phyloP scores from a whole-genome alignment of 805 yeast species.

The Lachancea kluyveri region DNA sequence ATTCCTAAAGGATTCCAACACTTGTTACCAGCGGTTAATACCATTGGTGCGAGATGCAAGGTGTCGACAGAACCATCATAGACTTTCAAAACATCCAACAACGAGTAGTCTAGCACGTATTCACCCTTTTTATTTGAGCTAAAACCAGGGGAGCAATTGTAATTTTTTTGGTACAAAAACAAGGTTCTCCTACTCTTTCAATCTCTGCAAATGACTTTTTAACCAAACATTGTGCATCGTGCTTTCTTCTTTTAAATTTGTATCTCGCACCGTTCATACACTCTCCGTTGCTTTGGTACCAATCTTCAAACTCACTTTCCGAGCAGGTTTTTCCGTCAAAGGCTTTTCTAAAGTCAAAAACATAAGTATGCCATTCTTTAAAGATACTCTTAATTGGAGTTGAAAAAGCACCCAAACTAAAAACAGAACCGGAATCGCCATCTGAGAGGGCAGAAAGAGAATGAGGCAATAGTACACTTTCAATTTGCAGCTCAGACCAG shows the following conservation, averaged over 20 bases:
- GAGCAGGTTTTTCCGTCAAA: constrained; percentile 40
- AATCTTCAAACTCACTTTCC: constrained; percentile 54
- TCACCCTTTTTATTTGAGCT: constrained; percentile 31
- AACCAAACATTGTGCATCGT: constrained; percentile 51
- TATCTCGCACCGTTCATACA: constrained; percentile 71
- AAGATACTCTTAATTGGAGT: no score
- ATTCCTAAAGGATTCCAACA: constrained; percentile 22
- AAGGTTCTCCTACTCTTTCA: constrained; percentile 42
- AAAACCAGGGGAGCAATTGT: constrained; percentile 62
- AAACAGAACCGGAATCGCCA: constrained; percentile 63
- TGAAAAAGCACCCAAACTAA: no score
- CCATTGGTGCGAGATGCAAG: constrained; percentile 14
- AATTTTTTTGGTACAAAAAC: constrained; percentile 63
- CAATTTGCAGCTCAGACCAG: constrained; percentile 52
- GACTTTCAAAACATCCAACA: constrained; percentile 13
- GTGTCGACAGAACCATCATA: constrained; percentile 14
- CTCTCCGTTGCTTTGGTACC: constrained; percentile 35
- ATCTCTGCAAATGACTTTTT: constrained; percentile 34
- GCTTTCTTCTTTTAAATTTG: constrained; percentile 56
- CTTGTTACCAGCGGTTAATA: constrained; percentile 12
- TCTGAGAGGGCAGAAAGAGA: constrained; percentile 45
- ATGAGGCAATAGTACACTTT: constrained; percentile 35
- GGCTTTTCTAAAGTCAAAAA: constrained; percentile 52
- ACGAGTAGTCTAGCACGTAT: constrained; percentile 40
- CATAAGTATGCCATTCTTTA: constrained; percentile 19